Evolutionary conservation across 1,284 basidiomycete genomes (phyloP).

Genomic region (Tylopilus sp.): DNA sequence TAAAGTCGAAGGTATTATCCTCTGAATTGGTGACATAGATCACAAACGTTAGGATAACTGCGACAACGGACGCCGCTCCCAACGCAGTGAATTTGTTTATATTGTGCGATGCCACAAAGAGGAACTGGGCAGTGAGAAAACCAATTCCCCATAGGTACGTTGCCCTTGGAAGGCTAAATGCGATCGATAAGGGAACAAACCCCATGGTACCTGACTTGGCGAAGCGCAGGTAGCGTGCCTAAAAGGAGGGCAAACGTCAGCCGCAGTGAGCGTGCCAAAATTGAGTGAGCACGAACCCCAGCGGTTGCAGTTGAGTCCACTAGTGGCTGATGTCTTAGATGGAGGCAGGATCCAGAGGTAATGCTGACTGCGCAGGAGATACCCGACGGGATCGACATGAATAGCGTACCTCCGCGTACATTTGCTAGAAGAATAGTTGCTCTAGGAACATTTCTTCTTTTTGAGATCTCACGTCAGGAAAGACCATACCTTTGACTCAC

Average conservation of each 20-base stretch:
- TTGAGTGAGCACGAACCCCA: conserved; percentile 32
- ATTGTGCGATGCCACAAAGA: conserved; percentile 30
- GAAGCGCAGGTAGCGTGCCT: conserved; percentile 38
- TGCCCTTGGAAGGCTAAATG: conserved; percentile 41
- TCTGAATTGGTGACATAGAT: conserved; percentile 32
- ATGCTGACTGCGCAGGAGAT: conserved; percentile 38
- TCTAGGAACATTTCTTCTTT: conserved; percentile 18
- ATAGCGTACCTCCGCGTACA: conserved; percentile 32
- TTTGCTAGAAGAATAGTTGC: conserved; percentile 39
- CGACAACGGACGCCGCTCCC: conserved; percentile 15
- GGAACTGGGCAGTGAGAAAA: conserved; percentile 33
- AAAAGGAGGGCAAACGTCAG: conserved; percentile 12
- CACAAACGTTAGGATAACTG: conserved; percentile 26
- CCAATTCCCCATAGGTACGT: conserved; percentile 40
- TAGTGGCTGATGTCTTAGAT: conserved; percentile 37
- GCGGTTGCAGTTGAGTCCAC: conserved; percentile 31
- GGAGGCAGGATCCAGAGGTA: conserved; percentile 41
- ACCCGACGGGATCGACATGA: conserved; percentile 34
- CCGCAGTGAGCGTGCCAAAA: not conserved
- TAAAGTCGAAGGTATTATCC: not conserved
- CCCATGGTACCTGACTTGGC: conserved; percentile 32
- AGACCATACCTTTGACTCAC: conserved; percentile 28
- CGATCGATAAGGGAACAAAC: conserved; percentile 38
- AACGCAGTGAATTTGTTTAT: conserved; percentile 26
- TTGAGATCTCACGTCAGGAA: not conserved